phyloP scores from a whole-genome alignment of 2,329 filamentous ascomycete genomes.

The Colletotrichum liaoningense region DNA sequence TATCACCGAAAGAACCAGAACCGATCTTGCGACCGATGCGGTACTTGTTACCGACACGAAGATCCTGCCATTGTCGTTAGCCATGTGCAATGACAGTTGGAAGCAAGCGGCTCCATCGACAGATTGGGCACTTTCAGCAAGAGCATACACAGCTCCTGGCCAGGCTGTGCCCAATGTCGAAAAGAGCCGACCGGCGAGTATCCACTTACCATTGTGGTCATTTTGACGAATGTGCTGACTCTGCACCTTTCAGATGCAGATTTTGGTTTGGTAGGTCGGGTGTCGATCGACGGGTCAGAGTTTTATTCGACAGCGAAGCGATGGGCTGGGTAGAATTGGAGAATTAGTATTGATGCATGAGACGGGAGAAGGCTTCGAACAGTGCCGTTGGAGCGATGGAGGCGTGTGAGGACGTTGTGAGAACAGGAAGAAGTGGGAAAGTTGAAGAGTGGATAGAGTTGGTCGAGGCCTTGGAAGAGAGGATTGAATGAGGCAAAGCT shows the following conservation, averaged over 20 bases:
- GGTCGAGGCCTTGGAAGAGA: constrained; percentile 17
- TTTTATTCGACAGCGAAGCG: neutral
- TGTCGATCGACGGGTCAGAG: neutral
- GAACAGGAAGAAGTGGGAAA: constrained; percentile 35
- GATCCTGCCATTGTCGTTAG: constrained; percentile 72
- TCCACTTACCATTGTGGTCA: constrained; percentile 64
- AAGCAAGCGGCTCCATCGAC: neutral
- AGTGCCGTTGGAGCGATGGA: constrained; percentile 16
- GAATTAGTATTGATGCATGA: constrained; percentile 17
- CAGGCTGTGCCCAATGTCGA: neutral
- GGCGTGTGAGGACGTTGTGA: constrained; percentile 35
- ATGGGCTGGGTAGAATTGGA: neutral
- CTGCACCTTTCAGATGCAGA: constrained; percentile 33
- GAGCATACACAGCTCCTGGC: neutral
- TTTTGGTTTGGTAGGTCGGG: neutral
- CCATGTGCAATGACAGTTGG: neutral
- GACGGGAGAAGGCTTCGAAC: neutral
- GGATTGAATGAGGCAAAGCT: constrained; percentile 28
- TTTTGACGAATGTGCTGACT: constrained; percentile 44
- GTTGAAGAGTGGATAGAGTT: constrained; percentile 33
- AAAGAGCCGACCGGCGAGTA: neutral
- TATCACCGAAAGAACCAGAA: constrained; percentile 96
- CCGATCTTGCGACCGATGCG: constrained; percentile 99
- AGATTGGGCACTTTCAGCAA: neutral
- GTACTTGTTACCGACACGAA: constrained; percentile 99